A percentile compares a stretch with the other conserved stretches of the same genome.
Evolutionary conservation across 2,329 filamentous ascomycete species (phyloP).

Genomic region (Aspergillus sp.): DNA sequence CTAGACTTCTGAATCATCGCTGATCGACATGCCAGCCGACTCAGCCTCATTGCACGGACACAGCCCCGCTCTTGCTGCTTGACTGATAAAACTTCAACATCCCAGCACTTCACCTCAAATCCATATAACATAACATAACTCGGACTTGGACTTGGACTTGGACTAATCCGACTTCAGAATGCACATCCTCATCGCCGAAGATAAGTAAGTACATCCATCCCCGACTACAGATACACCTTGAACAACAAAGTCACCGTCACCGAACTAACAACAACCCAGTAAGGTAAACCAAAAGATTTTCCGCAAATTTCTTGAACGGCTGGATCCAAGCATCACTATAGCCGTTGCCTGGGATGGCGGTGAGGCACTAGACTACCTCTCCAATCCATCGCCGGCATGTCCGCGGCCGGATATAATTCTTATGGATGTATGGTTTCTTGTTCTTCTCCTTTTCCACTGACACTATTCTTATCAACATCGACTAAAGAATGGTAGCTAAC

Average conservation of each 20-base stretch:
- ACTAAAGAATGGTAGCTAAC: background rate
- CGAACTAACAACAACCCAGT: background rate
- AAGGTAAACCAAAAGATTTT: background rate
- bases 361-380: conserved; percentile 5
- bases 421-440: conserved; percentile 1
- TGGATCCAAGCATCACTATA: background rate
- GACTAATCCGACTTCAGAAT: background rate
- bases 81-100: background rate
- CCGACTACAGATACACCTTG: background rate
- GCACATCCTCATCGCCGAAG: conserved; percentile 8
- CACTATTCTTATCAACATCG: no score
- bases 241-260: no score
- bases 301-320: background rate
- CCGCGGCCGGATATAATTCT: conserved; percentile 4
- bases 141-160: background rate
- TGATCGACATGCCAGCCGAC: no score
- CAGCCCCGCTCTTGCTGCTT: no score
- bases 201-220: background rate
- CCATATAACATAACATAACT: no score
- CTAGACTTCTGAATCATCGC: no score
- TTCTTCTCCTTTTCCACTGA: background rate
- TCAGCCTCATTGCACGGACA: no score
- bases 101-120: background rate
- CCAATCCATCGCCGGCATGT: background rate
- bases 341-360: background rate